Conservation (phyloP, 176 grass and related monocot genomes). For the Lolium multiflorum region DNA sequence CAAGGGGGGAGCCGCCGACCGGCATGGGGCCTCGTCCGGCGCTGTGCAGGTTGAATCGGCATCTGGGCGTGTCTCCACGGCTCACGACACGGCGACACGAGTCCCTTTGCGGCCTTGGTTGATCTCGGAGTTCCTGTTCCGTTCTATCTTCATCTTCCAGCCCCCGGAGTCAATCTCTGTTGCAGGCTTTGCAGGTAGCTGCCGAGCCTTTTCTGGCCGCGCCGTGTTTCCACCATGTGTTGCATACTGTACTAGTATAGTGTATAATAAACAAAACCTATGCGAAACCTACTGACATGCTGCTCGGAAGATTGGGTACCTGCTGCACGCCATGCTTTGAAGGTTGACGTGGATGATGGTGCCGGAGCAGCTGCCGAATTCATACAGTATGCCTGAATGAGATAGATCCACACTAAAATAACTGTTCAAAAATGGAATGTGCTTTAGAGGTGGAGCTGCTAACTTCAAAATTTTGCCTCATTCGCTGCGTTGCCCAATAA, state of each 20-base stretch:
- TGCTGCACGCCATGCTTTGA: slow-evolving; percentile 5
- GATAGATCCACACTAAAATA: too few species aligned
- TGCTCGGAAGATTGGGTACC: not conserved
- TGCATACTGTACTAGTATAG: not conserved
- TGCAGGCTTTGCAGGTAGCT: slow-evolving; percentile 36
- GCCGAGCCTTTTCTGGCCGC: slow-evolving; percentile 30
- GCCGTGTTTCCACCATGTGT: slow-evolving; percentile 26
- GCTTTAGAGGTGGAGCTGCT: too few species aligned
- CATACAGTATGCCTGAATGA: too few species aligned
- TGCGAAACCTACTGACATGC: not conserved
- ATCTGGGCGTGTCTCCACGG: slow-evolving; percentile 28
- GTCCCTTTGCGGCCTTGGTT: slow-evolving; percentile 8
- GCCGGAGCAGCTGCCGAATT: too few species aligned
- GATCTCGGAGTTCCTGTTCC: not conserved
- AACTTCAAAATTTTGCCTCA: too few species aligned
- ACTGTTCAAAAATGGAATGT: too few species aligned
- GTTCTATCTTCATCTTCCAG: not conserved
- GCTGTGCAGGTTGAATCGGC: slow-evolving; percentile 37
- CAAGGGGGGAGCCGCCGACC: not conserved
- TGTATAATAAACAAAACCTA: not conserved
- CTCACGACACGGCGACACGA: slow-evolving; percentile 1
- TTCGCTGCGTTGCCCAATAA: too few species aligned
- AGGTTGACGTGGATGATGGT: too few species aligned
- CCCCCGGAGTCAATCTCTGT: slow-evolving; percentile 1
- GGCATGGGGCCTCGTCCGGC: not conserved